These are phyloP conservation scores for Suhomyces sp. DNA, from an alignment of 805 yeast species.

Conservation along the genomic window DNA sequence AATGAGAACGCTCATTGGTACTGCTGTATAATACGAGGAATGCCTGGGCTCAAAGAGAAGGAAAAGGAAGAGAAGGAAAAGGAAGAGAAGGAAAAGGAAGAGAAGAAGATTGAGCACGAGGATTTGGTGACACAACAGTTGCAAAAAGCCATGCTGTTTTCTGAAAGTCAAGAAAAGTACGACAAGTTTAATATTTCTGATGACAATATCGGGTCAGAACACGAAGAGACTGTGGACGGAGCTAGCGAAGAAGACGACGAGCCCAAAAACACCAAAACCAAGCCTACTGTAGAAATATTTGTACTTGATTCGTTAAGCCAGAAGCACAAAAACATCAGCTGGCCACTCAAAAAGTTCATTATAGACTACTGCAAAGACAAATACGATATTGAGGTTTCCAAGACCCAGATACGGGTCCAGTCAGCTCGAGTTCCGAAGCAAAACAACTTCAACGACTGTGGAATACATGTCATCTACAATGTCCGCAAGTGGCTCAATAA, in stretches of 20 bases:
- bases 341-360: slow-evolving; percentile 57
- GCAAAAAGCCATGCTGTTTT: slow-evolving; percentile 5
- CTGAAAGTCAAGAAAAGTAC: slow-evolving; percentile 5
- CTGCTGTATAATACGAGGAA: slow-evolving; percentile 65
- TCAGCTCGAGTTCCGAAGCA: slow-evolving; percentile 73
- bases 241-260: not conserved
- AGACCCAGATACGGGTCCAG: slow-evolving; percentile 45
- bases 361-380: slow-evolving; percentile 69
- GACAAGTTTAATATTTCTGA: slow-evolving; percentile 3
- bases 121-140: not conserved
- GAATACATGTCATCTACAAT: slow-evolving; percentile 83
- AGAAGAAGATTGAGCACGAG: not conserved
- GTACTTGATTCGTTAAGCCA: slow-evolving; percentile 77
- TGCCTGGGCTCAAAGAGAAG: slow-evolving; percentile 28
- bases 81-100: not conserved
- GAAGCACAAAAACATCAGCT: slow-evolving; percentile 49
- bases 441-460: slow-evolving; percentile 90
- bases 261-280: not conserved
- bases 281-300: slow-evolving; percentile 39
- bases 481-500: slow-evolving; percentile 54
- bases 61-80: slow-evolving; percentile 3
- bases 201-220: slow-evolving; percentile 1
- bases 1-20: slow-evolving; percentile 87
- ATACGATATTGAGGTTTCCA: slow-evolving; percentile 45
- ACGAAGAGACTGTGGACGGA: not conserved